Base-by-base conservation (phyloP, 148 eudicot species). In the Vaccinium macrocarpon region DNA sequence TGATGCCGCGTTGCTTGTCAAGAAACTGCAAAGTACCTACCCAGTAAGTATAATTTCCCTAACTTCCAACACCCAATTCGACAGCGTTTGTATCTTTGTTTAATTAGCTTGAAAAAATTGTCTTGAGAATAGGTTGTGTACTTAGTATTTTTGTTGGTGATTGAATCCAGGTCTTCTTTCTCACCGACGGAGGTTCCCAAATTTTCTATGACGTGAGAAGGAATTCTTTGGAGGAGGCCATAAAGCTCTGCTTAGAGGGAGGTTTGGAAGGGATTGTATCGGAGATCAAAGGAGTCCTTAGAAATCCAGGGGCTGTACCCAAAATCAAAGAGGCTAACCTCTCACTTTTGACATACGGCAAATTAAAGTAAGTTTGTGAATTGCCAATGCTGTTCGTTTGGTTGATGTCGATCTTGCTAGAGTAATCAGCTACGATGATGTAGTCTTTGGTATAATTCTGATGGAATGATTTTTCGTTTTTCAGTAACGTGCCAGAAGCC, bases 191-290 rank as follows among this genome's bases (percentile, higher is more conserved):
- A 76, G 97, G 98, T 9, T 91, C 86, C 2, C 92, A 90, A 85
- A 80, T 88, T 15, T 95, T 86, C 90, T 77, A 89, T 70, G 99
- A 96, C 35, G 91, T 84, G 18, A 90, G 99, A 77, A 87, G 98
- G 71, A 96, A 96, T 78, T 90, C 95, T 0, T 76, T 96, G 79
- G 98, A 96, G 51, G 99, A 93, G 87, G 98, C 97, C 16, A 71
- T 90, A 7, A 94, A 92, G 84, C 84, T 96, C 12, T 91, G 94
- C 66, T 81, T 91, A 64, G 93, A 92, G 76, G 98, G 99, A 84
- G 93, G 91, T 25, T 88, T 96, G 83, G 89, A 96, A 48, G 99
- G 99, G 78, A 92, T 96, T 90, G 99, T 96, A 52, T 93, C 96
- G 0, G 99, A 94, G 85, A 95, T 91, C 14, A 92, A 90, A 85